Percentiles rank a stretch among this genome's conserved stretches.
phyloP scores from a whole-genome alignment of 805 yeast genomes.

The Kodamaea nitidulidarum region DNA sequence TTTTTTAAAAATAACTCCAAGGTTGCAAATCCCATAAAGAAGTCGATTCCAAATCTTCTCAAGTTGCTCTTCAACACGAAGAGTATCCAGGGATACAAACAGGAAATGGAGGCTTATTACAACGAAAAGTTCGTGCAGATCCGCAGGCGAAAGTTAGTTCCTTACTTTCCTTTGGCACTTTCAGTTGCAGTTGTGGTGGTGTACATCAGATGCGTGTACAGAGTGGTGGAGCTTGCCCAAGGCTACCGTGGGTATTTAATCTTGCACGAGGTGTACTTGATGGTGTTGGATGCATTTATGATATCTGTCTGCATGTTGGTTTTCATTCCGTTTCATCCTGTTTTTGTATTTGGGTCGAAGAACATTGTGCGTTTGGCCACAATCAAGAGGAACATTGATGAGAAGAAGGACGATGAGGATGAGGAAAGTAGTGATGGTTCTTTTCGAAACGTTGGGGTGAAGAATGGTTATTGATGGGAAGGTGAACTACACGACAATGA shows the following conservation, averaged over 20 bases:
- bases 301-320: conserved; percentile 22
- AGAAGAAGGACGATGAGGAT: conserved; percentile 1
- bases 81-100: conserved; percentile 3
- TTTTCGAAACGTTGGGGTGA: too few relatives aligned
- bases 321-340: conserved; percentile 54
- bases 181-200: conserved; percentile 5
- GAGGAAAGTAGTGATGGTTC: background rate
- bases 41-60: conserved; percentile 5
- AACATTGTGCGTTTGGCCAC: conserved; percentile 5
- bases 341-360: conserved; percentile 51
- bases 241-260: conserved; percentile 72
- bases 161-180: conserved; percentile 9
- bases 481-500: too few relatives aligned
- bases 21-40: conserved; percentile 2
- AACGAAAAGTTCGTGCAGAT: conserved; percentile 6
- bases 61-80: conserved; percentile 9
- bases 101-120: conserved; percentile 10
- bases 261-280: conserved; percentile 40
- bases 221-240: conserved; percentile 66
- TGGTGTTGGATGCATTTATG: conserved; percentile 31
- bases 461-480: too few relatives aligned
- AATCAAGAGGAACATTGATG: conserved; percentile 6
- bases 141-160: conserved; percentile 7
- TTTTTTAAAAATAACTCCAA: conserved; percentile 18
- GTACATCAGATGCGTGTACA: conserved; percentile 65